phyloP scores from a whole-genome alignment of 106 monocot genomes.

The Narthecium ossifragum region DNA sequence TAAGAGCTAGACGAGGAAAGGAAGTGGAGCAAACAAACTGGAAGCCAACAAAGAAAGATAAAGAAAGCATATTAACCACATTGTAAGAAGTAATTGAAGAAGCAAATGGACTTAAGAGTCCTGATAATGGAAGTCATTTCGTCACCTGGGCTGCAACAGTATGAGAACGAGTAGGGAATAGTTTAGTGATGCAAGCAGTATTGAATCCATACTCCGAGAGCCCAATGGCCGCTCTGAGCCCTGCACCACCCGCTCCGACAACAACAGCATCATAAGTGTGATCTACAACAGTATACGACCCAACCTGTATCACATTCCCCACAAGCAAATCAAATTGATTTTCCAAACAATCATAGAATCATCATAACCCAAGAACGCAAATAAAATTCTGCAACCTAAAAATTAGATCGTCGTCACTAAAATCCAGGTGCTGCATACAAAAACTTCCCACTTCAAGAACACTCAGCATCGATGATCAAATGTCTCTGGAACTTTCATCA shows the following conservation, averaged over 20 bases:
- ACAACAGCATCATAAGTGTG: slow-evolving; percentile 79
- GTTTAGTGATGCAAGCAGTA: slow-evolving; percentile 77
- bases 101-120: no score
- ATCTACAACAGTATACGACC: slow-evolving; percentile 64
- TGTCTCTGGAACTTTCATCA: no score
- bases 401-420: not conserved
- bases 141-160: slow-evolving; percentile 75
- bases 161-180: slow-evolving; percentile 75
- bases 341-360: no score
- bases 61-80: no score
- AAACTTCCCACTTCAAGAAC: not conserved
- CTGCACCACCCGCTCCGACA: slow-evolving; percentile 78
- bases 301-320: slow-evolving; percentile 22
- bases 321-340: no score
- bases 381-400: not conserved
- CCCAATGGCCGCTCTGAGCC: slow-evolving; percentile 64
- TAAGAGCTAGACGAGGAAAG: no score
- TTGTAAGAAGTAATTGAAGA: no score
- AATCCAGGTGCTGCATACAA: not conserved
- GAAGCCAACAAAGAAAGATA: no score
- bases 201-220: slow-evolving; percentile 76
- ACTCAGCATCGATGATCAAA: not conserved
- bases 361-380: no score
- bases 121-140: no score
- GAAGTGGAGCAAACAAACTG: no score